Percentiles rank a stretch among this genome's conserved stretches.
phyloP scores from a whole-genome alignment of 106 monocot genomes.

The Agapanthus africanus region DNA sequence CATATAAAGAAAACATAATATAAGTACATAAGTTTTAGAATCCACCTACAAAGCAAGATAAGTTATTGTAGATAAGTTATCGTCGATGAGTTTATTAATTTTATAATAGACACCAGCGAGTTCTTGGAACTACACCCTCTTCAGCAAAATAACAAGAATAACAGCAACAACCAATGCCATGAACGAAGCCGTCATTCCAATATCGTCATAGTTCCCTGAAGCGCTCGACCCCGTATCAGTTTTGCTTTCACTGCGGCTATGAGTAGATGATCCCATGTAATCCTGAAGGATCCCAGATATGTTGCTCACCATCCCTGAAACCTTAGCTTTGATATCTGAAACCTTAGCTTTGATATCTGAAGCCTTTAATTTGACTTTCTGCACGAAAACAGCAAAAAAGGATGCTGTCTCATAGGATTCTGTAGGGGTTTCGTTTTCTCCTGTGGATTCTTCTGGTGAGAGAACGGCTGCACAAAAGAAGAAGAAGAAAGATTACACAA shows the following conservation, averaged over 20 bases:
- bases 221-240: neutral
- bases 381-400: constrained; percentile 14
- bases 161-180: constrained; percentile 43
- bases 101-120: no score
- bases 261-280: constrained; percentile 16
- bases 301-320: constrained; percentile 24
- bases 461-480: neutral
- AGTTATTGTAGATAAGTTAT: no score
- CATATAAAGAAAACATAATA: no score
- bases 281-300: constrained; percentile 46
- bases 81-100: neutral
- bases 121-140: constrained; percentile 29
- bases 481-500: no score
- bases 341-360: constrained; percentile 20
- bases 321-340: constrained; percentile 24
- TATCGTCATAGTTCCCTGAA: neutral
- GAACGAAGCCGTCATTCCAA: constrained; percentile 27
- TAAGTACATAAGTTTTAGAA: no score
- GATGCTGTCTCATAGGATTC: neutral
- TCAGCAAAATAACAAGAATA: constrained; percentile 55
- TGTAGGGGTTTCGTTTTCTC: constrained; percentile 8
- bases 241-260: neutral
- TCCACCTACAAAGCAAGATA: no score
- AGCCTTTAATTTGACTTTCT: constrained; percentile 23
- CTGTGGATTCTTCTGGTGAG: constrained; percentile 5